Evolutionary conservation across 2,329 filamentous ascomycete genomes (phyloP).

Genomic region (Nannizziopsis barbatae): DNA sequence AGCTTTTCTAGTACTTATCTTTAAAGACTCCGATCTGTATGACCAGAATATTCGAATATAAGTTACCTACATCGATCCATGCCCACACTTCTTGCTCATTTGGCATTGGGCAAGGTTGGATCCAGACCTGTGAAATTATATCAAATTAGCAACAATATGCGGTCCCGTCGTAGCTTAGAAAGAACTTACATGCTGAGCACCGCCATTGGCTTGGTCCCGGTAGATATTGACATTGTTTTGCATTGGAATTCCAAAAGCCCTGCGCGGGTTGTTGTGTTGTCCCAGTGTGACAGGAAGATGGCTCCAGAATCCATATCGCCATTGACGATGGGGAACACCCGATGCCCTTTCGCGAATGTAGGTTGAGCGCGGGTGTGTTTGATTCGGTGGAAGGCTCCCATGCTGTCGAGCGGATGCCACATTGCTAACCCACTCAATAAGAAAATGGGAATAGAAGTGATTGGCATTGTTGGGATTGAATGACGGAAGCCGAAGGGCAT

Average conservation of each 20-base stretch:
- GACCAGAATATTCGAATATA: background rate
- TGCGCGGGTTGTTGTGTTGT: background rate
- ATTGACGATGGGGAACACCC: background rate
- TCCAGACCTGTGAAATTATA: background rate
- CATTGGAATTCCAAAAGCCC: background rate
- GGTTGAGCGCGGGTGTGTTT: background rate
- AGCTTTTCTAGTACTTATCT: background rate
- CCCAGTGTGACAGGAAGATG: background rate
- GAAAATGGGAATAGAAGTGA: background rate
- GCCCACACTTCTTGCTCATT: background rate
- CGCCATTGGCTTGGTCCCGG: background rate
- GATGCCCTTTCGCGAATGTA: background rate
- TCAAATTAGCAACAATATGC: too few species aligned
- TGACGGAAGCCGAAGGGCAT: background rate
- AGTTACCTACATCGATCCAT: background rate
- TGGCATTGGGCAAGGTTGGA: background rate
- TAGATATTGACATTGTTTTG: background rate
- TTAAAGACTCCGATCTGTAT: too few species aligned
- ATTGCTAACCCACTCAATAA: slow-evolving; percentile 3
- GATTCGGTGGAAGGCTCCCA: background rate
- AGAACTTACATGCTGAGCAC: background rate
- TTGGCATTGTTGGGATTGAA: background rate
- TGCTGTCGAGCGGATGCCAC: background rate
- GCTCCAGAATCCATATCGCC: background rate
- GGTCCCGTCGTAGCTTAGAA: too few species aligned